Conservation (phyloP, 495 filamentous ascomycete genomes). For the Trichoderma erinaceum region DNA sequence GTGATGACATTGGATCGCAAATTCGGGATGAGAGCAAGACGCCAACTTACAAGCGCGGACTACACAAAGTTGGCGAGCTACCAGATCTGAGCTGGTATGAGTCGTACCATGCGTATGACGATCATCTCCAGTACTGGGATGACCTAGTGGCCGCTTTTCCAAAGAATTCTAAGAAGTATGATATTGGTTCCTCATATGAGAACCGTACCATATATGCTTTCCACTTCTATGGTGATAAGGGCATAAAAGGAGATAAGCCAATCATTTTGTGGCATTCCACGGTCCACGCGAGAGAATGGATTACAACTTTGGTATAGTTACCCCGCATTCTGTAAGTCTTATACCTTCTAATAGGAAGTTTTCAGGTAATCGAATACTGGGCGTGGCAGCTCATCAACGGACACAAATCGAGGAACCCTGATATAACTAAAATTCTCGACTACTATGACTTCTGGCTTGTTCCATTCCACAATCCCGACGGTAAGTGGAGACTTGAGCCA, state of each 20-base stretch:
- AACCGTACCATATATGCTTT: slow-evolving; percentile 51
- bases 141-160: slow-evolving; percentile 45
- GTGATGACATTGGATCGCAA: slow-evolving; percentile 39
- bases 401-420: slow-evolving; percentile 30
- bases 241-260: slow-evolving; percentile 48
- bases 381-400: slow-evolving; percentile 43
- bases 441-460: slow-evolving; percentile 60
- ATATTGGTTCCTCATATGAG: slow-evolving; percentile 43
- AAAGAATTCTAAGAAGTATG: slow-evolving; percentile 47
- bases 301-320: slow-evolving; percentile 52
- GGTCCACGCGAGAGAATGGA: slow-evolving; percentile 62
- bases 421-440: slow-evolving; percentile 41
- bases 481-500: slow-evolving; percentile 24
- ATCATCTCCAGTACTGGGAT: slow-evolving; percentile 49
- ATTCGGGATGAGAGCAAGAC: slow-evolving; percentile 33
- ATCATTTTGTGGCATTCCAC: slow-evolving; percentile 56
- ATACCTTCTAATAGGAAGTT: slow-evolving; percentile 47
- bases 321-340: slow-evolving; percentile 43
- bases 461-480: slow-evolving; percentile 59
- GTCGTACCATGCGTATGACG: slow-evolving; percentile 49
- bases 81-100: slow-evolving; percentile 35
- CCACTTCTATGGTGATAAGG: slow-evolving; percentile 50
- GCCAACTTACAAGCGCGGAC: slow-evolving; percentile 22
- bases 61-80: background rate
- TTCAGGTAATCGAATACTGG: slow-evolving; percentile 46